Conservation (phyloP, 345 rosid genomes). For the Ricinus communis region DNA sequence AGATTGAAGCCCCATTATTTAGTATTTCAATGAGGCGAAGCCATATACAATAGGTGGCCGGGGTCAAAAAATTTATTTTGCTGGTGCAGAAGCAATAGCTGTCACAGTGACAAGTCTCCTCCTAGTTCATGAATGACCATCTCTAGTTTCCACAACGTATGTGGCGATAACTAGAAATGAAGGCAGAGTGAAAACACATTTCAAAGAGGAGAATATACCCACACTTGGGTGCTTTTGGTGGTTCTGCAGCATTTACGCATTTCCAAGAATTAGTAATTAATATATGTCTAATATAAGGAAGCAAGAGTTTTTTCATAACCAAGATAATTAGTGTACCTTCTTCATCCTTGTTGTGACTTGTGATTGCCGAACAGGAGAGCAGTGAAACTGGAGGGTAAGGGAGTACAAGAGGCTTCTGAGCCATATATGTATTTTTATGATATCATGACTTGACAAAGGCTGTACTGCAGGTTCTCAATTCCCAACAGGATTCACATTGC, state of each 20-base stretch:
- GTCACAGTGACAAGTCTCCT: conserved; percentile 17
- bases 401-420: neutral
- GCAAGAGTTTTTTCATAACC: neutral
- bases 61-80: neutral
- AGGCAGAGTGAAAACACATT: neutral
- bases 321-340: conserved; percentile 9
- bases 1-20: neutral
- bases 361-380: conserved; percentile 3
- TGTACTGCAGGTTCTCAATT: neutral
- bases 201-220: neutral
- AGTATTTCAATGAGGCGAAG: neutral
- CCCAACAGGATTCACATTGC: conserved; percentile 4
- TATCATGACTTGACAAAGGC: neutral
- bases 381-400: conserved; percentile 17
- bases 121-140: conserved; percentile 8
- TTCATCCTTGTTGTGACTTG: conserved; percentile 2
- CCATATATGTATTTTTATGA: neutral
- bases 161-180: conserved; percentile 3
- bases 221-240: neutral
- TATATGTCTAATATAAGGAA: neutral
- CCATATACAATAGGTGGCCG: neutral
- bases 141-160: conserved; percentile 9
- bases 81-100: neutral
- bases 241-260: conserved; percentile 2
- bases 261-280: neutral